These are phyloP conservation scores for Komagataella phaffii DNA, from an alignment of 805 yeast species.

Conservation along the genomic window DNA sequence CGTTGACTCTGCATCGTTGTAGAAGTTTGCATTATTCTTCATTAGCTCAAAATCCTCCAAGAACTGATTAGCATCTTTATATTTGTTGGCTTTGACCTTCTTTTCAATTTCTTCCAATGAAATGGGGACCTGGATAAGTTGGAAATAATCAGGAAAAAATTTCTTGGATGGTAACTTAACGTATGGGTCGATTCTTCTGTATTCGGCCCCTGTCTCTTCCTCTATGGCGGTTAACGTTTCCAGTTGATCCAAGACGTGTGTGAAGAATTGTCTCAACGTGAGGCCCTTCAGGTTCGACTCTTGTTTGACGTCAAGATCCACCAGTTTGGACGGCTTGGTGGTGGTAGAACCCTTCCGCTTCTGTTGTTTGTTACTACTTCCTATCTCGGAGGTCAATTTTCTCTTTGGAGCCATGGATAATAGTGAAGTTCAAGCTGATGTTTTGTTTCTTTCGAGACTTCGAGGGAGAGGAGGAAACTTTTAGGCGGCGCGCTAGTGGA, in stretches of 20 bases:
- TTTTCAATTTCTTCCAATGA: slow-evolving; percentile 54
- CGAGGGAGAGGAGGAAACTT: not conserved
- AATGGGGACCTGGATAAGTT: slow-evolving; percentile 48
- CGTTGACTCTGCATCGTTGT: slow-evolving; percentile 52
- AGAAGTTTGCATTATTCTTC: slow-evolving; percentile 58
- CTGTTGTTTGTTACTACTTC: not conserved
- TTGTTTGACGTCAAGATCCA: not conserved
- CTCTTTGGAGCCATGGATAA: not conserved
- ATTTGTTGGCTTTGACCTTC: slow-evolving; percentile 24
- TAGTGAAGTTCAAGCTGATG: not conserved
- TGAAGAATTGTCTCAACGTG: not conserved
- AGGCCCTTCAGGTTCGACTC: not conserved
- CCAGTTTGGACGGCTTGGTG: not conserved
- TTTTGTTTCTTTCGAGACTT: not conserved
- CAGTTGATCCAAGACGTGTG: not conserved
- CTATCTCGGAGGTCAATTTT: not conserved
- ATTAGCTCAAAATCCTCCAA: slow-evolving; percentile 50
- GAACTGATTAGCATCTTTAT: slow-evolving; percentile 27
- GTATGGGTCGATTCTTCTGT: not conserved
- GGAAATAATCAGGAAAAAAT: slow-evolving; percentile 70
- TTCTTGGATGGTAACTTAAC: slow-evolving; percentile 60
- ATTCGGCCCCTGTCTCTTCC: not conserved
- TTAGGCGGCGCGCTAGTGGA: not conserved
- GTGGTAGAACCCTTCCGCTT: not conserved
- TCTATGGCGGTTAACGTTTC: not conserved